These are phyloP conservation scores for Cardamine occulta DNA, from an alignment of 345 rosid genomes.

Conservation along the genomic window DNA sequence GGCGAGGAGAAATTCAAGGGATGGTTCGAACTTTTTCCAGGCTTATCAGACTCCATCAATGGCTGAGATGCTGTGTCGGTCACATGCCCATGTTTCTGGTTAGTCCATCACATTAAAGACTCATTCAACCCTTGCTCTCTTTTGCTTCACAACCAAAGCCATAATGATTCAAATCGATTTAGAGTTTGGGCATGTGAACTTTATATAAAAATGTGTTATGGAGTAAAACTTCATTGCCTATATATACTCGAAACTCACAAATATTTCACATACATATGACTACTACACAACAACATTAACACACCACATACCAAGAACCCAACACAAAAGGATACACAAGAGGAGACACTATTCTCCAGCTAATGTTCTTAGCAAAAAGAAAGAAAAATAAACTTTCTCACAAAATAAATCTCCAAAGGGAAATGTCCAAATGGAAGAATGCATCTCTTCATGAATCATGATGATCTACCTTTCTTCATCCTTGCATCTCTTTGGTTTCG, in stretches of 20 bases:
- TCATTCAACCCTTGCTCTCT: slow-evolving; percentile 59
- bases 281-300: slow-evolving; percentile 33
- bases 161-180: slow-evolving; percentile 15
- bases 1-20: too few relatives aligned
- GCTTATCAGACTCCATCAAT: slow-evolving; percentile 77
- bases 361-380: slow-evolving; percentile 29
- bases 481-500: slow-evolving; percentile 80
- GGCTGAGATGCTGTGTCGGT: slow-evolving; percentile 78
- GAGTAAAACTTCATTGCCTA: slow-evolving; percentile 29
- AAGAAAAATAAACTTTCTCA: not conserved
- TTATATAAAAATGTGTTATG: slow-evolving; percentile 1
- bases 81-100: slow-evolving; percentile 52
- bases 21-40: slow-evolving; percentile 67
- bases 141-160: slow-evolving; percentile 62
- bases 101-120: slow-evolving; percentile 57
- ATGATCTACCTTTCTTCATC: slow-evolving; percentile 59
- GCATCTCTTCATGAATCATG: slow-evolving; percentile 42
- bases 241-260: slow-evolving; percentile 34
- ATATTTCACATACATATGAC: slow-evolving; percentile 28
- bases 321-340: slow-evolving; percentile 18
- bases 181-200: slow-evolving; percentile 2
- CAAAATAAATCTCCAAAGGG: slow-evolving; percentile 28
- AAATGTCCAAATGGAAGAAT: slow-evolving; percentile 26
- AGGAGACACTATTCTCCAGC: slow-evolving; percentile 30
- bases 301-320: slow-evolving; percentile 30